Evolutionary conservation across 305 asterid species (phyloP), one percentile per base, ranked within the genome.

Genomic region (Fraxinus angustifolia): DNA sequence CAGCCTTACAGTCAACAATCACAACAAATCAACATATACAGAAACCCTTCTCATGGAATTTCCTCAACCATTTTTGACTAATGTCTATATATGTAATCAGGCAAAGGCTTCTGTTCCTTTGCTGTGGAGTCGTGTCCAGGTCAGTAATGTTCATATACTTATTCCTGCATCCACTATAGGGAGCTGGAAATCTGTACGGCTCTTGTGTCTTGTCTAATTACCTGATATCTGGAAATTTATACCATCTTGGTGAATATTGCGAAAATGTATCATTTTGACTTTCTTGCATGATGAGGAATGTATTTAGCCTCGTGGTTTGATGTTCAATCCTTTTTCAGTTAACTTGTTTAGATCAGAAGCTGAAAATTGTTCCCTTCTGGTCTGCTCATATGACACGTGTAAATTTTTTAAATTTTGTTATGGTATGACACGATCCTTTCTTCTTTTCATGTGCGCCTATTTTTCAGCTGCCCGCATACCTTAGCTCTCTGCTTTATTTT

Each of bases 101-200:
- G 98, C 98, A 78, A 94, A 89, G 91, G 98, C 97, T 88, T 91
- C 98, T 62, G 97, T 94, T 70, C 99, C 99, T 78, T 88, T 96
- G 92, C 90, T 94, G 60, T 96, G 99, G 99, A 96, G 99, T 84
- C 99, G 99, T 6, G 98, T 94, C 83, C 98, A 96, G 97, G 99
- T 96, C 58, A n/a, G 87, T 81, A 80, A 75, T 68, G 53, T 75
- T 79, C 38, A 31, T 12, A 70, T 31, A 11, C 45, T 31, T 70
- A 31, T 11, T 65, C 72, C 72, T 65, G 72, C 72, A 21, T 26
- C n/a, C 34, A 11, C 72, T 65, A 65, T 23, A 65, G 72, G 72
- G 8, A 26, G 72, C 72, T 8, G 6, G 12, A 65, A 65, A 23
- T 10, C 72, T 65, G 7, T 65, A 26, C 16, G 10, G 16, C 34